A percentile compares a stretch with the other conserved stretches of the same genome.
These are phyloP conservation scores for Fragilaria crotonensis DNA, from an alignment of 108 stramenopile genomes.

Conservation along the genomic window DNA sequence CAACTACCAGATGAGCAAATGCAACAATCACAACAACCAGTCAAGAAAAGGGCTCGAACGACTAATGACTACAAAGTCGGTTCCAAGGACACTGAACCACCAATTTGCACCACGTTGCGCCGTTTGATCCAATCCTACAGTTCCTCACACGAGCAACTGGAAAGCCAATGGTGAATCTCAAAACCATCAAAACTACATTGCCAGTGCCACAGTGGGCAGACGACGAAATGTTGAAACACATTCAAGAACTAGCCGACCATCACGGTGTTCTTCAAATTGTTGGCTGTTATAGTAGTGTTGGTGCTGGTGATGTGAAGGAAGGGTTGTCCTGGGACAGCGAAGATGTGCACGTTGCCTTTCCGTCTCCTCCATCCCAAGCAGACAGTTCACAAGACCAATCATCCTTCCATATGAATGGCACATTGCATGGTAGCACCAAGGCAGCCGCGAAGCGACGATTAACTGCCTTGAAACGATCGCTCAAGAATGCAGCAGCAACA, in stretches of 20 bases:
- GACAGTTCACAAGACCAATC: neutral
- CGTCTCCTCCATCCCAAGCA: slow-evolving; percentile 33
- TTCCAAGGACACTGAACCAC: too few relatives aligned
- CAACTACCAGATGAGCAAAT: too few relatives aligned
- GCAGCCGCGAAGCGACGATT: slow-evolving; percentile 66
- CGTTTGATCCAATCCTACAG: slow-evolving; percentile 66
- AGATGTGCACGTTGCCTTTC: slow-evolving; percentile 41
- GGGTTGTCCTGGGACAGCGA: neutral
- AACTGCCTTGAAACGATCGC: slow-evolving; percentile 42
- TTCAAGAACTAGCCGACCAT: slow-evolving; percentile 21
- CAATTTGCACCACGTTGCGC: slow-evolving; percentile 12
- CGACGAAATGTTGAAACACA: slow-evolving; percentile 10
- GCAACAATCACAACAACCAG: too few relatives aligned
- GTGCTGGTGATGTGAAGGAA: neutral
- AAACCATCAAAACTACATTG: slow-evolving; percentile 31
- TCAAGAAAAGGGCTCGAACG: too few relatives aligned
- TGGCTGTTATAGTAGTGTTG: neutral
- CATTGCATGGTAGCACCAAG: slow-evolving; percentile 65
- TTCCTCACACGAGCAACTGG: slow-evolving; percentile 75
- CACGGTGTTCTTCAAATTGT: slow-evolving; percentile 36
- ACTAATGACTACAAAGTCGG: too few relatives aligned
- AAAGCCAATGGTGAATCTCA: slow-evolving; percentile 44
- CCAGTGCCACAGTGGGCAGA: slow-evolving; percentile 15
- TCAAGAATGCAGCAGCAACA: too few relatives aligned
- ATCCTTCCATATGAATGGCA: slow-evolving; percentile 22